These are phyloP conservation scores for Brassica rapa DNA, from an alignment of 345 rosid genomes.

Conservation along the genomic window DNA sequence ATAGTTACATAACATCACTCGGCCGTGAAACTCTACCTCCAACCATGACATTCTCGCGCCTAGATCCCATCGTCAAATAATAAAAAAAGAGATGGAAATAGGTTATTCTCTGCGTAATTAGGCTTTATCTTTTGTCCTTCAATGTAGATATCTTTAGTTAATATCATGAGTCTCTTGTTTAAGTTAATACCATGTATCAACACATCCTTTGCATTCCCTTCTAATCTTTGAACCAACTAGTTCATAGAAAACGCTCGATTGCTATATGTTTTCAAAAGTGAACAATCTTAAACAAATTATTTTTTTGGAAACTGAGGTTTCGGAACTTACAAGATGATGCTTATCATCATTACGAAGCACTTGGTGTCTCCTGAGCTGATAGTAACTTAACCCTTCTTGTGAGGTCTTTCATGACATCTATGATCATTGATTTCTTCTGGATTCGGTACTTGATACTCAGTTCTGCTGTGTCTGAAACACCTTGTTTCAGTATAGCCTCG, in stretches of 20 bases:
- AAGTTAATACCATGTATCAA: too few species aligned
- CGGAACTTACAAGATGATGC: slow-evolving; percentile 30
- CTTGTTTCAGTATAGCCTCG: slow-evolving; percentile 55
- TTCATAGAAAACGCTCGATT: not conserved
- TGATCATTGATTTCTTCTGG: slow-evolving; percentile 69
- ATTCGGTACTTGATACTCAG: slow-evolving; percentile 65
- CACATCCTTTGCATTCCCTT: not conserved
- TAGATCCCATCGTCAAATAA: too few species aligned
- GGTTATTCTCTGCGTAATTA: too few species aligned
- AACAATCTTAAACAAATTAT: not conserved
- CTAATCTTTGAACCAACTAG: not conserved
- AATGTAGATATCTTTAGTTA: too few species aligned
- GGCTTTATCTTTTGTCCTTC: too few species aligned
- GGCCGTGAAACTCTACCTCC: too few species aligned
- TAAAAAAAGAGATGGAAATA: too few species aligned
- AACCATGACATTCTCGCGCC: too few species aligned
- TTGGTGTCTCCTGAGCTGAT: slow-evolving; percentile 43
- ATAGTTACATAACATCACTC: too few species aligned
- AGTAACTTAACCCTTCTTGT: slow-evolving; percentile 43
- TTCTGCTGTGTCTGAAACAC: slow-evolving; percentile 55
- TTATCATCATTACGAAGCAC: slow-evolving; percentile 27
- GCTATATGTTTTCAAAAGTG: not conserved
- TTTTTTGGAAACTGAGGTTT: not conserved
- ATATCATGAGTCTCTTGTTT: too few species aligned
- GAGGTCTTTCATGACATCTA: slow-evolving; percentile 69